These are phyloP conservation scores for Trypanosoma avium DNA, from an alignment of 208 protist genomes.

Conservation along the genomic window DNA sequence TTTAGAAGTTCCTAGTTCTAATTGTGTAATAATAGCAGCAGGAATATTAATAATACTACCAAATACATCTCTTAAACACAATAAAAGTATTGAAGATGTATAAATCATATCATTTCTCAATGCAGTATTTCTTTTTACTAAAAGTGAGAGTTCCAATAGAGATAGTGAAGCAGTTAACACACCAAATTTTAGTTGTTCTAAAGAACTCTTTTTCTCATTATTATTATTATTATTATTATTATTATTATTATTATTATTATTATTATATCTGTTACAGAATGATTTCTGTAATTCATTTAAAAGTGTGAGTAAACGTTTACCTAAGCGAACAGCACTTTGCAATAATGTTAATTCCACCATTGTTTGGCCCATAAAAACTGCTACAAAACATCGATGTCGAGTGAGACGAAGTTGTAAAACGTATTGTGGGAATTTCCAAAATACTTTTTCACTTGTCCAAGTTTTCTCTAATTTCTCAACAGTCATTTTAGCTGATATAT, in stretches of 20 bases:
- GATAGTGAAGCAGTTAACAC: constrained; percentile 21
- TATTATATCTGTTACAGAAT: too few relatives aligned
- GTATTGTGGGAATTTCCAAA: constrained; percentile 1
- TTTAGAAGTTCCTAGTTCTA: constrained; percentile 3
- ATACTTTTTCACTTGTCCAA: not conserved
- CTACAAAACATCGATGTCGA: constrained; percentile 19
- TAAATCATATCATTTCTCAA: constrained; percentile 13
- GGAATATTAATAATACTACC: constrained; percentile 5
- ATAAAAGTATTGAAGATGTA: constrained; percentile 2
- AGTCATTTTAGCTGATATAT: not conserved
- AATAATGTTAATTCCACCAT: not conserved
- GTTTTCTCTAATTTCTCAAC: constrained; percentile 8
- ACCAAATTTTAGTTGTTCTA: constrained; percentile 1
- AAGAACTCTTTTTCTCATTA: not conserved
- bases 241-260: too few relatives aligned
- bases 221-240: not conserved
- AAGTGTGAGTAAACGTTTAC: not conserved
- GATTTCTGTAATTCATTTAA: not conserved
- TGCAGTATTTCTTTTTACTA: not conserved
- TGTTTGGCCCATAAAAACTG: constrained; percentile 11
- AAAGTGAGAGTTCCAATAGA: constrained; percentile 22
- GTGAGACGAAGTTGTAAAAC: constrained; percentile 13
- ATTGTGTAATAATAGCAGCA: not conserved
- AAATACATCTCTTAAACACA: constrained; percentile 7
- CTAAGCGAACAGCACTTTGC: not conserved